phyloP scores from a whole-genome alignment of 257 asterid species.

The Verbena officinalis region DNA sequence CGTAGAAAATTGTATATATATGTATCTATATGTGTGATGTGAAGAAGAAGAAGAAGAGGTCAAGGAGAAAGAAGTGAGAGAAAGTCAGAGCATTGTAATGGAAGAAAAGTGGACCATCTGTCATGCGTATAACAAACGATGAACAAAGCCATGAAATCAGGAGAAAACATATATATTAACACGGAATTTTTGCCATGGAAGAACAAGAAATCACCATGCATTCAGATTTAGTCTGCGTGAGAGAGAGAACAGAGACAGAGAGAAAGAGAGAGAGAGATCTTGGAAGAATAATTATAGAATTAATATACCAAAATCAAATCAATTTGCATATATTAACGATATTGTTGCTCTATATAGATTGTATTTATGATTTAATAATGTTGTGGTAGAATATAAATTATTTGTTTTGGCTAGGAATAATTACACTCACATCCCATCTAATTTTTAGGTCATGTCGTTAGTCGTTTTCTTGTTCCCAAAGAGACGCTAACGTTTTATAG shows the following conservation, averaged over 20 bases:
- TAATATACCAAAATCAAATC: too few relatives aligned
- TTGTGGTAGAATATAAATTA: too few relatives aligned
- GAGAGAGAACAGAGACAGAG: slow-evolving; percentile 11
- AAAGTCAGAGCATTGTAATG: slow-evolving; percentile 21
- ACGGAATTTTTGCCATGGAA: slow-evolving; percentile 26
- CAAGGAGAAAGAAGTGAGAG: slow-evolving; percentile 3
- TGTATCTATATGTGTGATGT: not conserved
- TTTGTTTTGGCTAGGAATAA: too few relatives aligned
- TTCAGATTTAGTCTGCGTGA: slow-evolving; percentile 21
- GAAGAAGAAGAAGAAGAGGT: not conserved
- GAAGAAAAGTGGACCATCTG: slow-evolving; percentile 49
- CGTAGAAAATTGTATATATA: not conserved
- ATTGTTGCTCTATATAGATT: too few relatives aligned
- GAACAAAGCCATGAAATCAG: slow-evolving; percentile 35
- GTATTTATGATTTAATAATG: too few relatives aligned
- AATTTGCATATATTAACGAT: too few relatives aligned
- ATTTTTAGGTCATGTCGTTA: too few relatives aligned
- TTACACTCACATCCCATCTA: too few relatives aligned
- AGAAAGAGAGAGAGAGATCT: slow-evolving; percentile 6
- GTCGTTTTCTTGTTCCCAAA: too few relatives aligned
- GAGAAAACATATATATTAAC: slow-evolving; percentile 24
- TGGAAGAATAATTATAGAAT: not conserved
- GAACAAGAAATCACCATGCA: slow-evolving; percentile 31
- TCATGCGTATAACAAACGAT: slow-evolving; percentile 19
- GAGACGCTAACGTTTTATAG: too few relatives aligned